A percentile compares a stretch with the other conserved stretches of the same genome.
These are phyloP conservation scores for Bjerkandera adusta DNA, from an alignment of 1,284 basidiomycete genomes.

Conservation along the genomic window DNA sequence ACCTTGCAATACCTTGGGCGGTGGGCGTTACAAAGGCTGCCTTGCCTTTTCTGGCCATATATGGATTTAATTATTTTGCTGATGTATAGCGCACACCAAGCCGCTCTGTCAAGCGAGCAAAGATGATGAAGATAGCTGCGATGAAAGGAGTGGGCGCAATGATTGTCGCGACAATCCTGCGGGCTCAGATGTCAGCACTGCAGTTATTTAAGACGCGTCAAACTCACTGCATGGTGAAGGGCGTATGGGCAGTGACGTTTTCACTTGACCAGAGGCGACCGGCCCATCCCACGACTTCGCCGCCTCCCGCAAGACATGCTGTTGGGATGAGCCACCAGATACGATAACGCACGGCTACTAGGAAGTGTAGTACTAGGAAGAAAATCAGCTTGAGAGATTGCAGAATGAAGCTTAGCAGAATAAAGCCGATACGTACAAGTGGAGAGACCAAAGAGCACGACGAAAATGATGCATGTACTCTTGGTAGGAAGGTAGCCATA, in stretches of 20 bases:
- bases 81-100: slow-evolving; percentile 40
- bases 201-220: slow-evolving; percentile 29
- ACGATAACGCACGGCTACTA: slow-evolving; percentile 39
- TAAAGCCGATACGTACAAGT: slow-evolving; percentile 15
- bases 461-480: slow-evolving; percentile 20
- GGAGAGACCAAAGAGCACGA: slow-evolving; percentile 20
- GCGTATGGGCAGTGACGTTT: slow-evolving; percentile 18
- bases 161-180: slow-evolving; percentile 37
- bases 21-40: no score
- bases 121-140: slow-evolving; percentile 46
- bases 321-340: slow-evolving; percentile 57
- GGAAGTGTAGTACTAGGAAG: slow-evolving; percentile 38
- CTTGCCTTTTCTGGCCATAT: no score
- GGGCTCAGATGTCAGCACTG: slow-evolving; percentile 14
- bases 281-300: slow-evolving; percentile 52
- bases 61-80: no score
- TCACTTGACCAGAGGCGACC: slow-evolving; percentile 33
- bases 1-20: no score
- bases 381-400: background rate
- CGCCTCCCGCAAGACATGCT: slow-evolving; percentile 43
- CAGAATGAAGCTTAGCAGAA: background rate
- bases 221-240: slow-evolving; percentile 31
- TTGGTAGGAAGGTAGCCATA: slow-evolving; percentile 23
- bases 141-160: slow-evolving; percentile 46
- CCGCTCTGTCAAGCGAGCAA: slow-evolving; percentile 38